Base-by-base conservation (phyloP, 2,329 filamentous ascomycete genomes). In the Pyrenochaeta sp. region DNA sequence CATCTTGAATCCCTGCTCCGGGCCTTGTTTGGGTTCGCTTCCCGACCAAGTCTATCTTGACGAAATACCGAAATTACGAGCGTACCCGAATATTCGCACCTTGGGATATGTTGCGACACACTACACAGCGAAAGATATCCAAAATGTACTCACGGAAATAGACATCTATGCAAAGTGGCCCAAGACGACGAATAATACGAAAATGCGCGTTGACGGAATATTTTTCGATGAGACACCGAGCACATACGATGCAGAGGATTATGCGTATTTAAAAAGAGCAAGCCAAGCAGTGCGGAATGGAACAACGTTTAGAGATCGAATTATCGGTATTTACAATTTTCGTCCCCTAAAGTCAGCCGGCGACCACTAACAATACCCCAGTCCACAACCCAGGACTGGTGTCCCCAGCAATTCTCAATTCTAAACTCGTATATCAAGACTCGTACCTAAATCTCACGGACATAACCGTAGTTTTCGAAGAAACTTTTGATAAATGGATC, bases 51-150 rank as follows among this genome's bases (percentile, higher is more conserved):
- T 60, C 31, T 73, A 73, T 54, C 63, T 72, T 20, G 47, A 59
- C 45, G 79, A 80, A 51, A 74, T 82, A 9, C 77, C 78, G 9
- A 75, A 73, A 45, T 68, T 82, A 14, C 68, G 69, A 23, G 56
- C 68, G 3, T 75, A 77, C 51, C 67, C 78, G 44, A 85, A 86
- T 66, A 80, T 81, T 27, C 75, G 78, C 7, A 76, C 83, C 7
- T 62, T 85, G 17, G 81, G 79, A 3, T 83, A 83, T 62, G 82
- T 85, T 56, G 75, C 82, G 17, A 81, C 79, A 7, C 80, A 80
- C 11, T 86, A 84, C 58, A 69, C 75, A 1, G 69, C 48, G 1
- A 72, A 71, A 29, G 49, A 57, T 18, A 54, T 73, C 17, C 58
- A 65, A n/a, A 41, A 47, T 9, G 64, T 73, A 1, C 31, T 69